Evolutionary conservation across 202 grass and related monocot species (phyloP), one percentile per base, ranked within the genome.

Genomic region (Elaeis oleifera): DNA sequence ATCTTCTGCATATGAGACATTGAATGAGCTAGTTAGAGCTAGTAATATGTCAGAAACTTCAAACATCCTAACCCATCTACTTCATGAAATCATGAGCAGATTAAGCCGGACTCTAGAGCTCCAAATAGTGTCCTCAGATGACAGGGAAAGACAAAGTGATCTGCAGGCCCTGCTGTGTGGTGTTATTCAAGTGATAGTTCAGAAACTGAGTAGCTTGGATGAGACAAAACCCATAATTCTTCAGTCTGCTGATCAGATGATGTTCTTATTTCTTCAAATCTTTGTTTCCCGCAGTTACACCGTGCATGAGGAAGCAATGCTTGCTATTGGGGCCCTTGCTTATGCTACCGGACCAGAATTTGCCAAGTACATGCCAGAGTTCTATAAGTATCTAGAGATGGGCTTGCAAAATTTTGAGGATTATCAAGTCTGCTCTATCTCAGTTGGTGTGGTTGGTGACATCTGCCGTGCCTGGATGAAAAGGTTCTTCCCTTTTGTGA

Each of bases 301-400:
- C 57, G 85, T 95, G 9, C 90, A 95, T 68, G 90, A 95, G 73
- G 90, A 95, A 83, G 90, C 90, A 44, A 95, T 95, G 90, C 83
- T 95, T 63, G 90, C 85, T 54, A 80, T 89, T 26, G 90, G 90
- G 63, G 90, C 90, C 52, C 90, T 95, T 76, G 85, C 90, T 16
- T 95, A 95, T 81, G 85, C 80, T 32, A 89, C 85, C n/a, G 79
- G 90, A 58, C 68, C 74, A 72, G 82, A 95, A 66, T 95, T 95
- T 64, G 79, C 60, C 18, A 89, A 89, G 57, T 95, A 86, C 70
- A 95, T 89, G 85, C 73, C 76, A 11, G 71, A 85, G 49, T 89
- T 95, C 58, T 95, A 83, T 59, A 95, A 71, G 52, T 89, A 89
- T 64, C 59, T 95, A 32, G 89, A 95, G 63, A 83, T 83, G 69